Conservation (phyloP, 2,329 filamentous ascomycete species). For the Pseudocercospora vitis region DNA sequence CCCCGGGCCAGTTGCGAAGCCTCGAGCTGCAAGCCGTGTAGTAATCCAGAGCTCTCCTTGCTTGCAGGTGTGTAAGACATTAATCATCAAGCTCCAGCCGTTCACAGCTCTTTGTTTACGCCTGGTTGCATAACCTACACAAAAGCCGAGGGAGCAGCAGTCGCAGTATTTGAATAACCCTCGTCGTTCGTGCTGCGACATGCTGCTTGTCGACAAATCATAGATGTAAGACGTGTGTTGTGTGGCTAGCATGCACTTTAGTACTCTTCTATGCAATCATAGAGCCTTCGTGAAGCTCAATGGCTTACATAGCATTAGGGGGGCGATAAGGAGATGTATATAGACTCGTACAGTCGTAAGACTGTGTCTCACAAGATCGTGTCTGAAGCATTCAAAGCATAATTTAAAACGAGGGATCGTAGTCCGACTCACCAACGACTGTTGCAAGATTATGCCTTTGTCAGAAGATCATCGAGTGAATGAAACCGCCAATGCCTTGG, state of each 20-base stretch:
- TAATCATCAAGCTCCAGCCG: background rate
- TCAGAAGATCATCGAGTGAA: background rate
- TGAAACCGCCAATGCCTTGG: slow-evolving; percentile 26
- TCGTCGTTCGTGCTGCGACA: background rate
- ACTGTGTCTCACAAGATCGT: too few relatives aligned
- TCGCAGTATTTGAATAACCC: background rate
- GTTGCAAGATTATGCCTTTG: background rate
- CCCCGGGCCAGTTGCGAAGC: too few relatives aligned
- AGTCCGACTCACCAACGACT: too few relatives aligned
- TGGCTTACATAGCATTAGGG: background rate
- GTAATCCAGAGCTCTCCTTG: background rate
- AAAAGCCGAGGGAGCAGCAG: background rate
- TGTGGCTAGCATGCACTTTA: background rate
- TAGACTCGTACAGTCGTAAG: too few relatives aligned
- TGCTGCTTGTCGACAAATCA: background rate
- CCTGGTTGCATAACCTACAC: background rate
- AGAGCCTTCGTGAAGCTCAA: background rate
- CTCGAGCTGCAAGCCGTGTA: background rate
- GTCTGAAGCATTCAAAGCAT: too few relatives aligned
- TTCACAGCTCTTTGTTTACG: background rate
- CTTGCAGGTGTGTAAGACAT: background rate
- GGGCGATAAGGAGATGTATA: background rate
- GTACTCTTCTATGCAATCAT: background rate
- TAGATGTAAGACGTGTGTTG: too few relatives aligned
- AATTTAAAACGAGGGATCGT: too few relatives aligned